phyloP scores from a whole-genome alignment of 2,329 filamentous ascomycete genomes.

The Microascus cirrosus region DNA sequence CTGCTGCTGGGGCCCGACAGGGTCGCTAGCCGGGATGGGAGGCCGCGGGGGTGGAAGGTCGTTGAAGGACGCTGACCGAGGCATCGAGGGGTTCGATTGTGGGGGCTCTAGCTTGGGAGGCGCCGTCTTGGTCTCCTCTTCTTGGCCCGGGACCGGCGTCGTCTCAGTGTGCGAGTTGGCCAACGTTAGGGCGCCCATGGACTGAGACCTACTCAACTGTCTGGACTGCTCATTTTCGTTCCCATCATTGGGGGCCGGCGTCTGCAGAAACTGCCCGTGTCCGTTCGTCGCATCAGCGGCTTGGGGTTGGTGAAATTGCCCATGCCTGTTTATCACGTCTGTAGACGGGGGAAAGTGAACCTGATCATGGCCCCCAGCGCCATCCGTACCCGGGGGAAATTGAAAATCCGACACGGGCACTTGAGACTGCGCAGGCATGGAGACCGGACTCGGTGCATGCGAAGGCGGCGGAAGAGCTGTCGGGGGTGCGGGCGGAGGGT shows the following conservation, averaged over 20 bases:
- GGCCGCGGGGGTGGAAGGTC: not conserved
- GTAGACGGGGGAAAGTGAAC: too few species aligned
- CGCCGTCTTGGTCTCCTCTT: not conserved
- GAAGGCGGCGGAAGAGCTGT: not conserved
- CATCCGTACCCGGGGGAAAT: not conserved
- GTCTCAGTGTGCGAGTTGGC: constrained; percentile 10
- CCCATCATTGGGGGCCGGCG: not conserved
- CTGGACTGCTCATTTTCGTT: constrained; percentile 8
- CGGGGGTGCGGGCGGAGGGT: not conserved
- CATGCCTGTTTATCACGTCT: too few species aligned
- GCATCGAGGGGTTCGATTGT: not conserved
- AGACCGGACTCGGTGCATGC: not conserved
- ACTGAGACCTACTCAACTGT: constrained; percentile 22
- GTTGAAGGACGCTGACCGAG: constrained; percentile 1
- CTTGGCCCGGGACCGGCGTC: not conserved
- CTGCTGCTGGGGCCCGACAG: constrained; percentile 24
- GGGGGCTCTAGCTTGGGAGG: constrained; percentile 1
- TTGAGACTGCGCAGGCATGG: not conserved
- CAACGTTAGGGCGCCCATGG: constrained; percentile 21
- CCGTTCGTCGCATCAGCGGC: too few species aligned
- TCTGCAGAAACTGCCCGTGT: too few species aligned
- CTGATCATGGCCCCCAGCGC: too few species aligned
- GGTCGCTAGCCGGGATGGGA: constrained; percentile 35
- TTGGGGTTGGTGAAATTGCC: too few species aligned
- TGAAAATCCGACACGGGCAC: not conserved